Conservation (phyloP, 2,329 filamentous ascomycete genomes). For the Pestalotiopsis sp. region DNA sequence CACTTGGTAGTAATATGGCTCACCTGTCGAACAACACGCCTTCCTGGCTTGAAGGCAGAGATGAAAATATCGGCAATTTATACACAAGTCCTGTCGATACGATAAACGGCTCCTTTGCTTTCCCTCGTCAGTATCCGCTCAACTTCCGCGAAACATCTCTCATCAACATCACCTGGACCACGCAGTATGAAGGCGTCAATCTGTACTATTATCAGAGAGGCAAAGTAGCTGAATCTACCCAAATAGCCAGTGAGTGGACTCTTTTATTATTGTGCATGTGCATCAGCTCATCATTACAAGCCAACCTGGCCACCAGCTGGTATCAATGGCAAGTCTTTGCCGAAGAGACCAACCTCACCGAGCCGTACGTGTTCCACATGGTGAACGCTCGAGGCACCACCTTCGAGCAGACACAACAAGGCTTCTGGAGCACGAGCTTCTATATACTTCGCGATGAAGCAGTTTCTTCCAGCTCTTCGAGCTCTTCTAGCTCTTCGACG, state of each 20-base stretch:
- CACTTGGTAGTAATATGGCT: neutral
- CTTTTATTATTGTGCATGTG: neutral
- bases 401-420: neutral
- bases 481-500: neutral
- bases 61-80: neutral
- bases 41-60: neutral
- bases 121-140: neutral
- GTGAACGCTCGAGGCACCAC: constrained; percentile 21
- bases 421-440: neutral
- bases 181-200: constrained; percentile 7
- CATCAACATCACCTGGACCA: constrained; percentile 11
- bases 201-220: constrained; percentile 12
- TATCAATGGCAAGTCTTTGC: constrained; percentile 10
- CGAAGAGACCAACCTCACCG: constrained; percentile 9
- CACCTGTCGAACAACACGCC: neutral
- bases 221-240: constrained; percentile 8
- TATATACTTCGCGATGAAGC: neutral
- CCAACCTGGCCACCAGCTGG: constrained; percentile 12
- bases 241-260: constrained; percentile 6
- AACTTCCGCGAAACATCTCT: constrained; percentile 7
- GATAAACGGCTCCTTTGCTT: constrained; percentile 10
- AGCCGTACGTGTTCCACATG: constrained; percentile 13
- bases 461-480: neutral
- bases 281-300: neutral
- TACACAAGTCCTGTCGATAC: constrained; percentile 3